Evolutionary conservation across 169 alveolate genomes (phyloP).

Genomic region (Eimeria sp.): DNA sequence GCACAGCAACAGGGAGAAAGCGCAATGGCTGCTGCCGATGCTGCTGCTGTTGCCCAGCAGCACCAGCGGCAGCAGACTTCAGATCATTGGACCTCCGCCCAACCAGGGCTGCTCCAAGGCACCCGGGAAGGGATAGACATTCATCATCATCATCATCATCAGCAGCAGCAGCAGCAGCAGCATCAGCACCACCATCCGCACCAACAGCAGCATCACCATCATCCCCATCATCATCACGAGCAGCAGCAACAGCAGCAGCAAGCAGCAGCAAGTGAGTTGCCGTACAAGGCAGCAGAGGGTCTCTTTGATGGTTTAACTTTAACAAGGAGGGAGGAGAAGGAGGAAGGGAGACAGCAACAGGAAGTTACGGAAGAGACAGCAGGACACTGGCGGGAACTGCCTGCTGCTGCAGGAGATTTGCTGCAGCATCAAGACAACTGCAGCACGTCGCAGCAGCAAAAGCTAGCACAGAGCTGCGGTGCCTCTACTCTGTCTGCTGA

Average conservation of each 20-base stretch:
- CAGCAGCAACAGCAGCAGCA: slow-evolving; percentile 10
- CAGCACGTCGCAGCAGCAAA: slow-evolving; percentile 56
- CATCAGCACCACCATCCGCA: neutral
- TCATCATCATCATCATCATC: neutral
- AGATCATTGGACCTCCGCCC: neutral
- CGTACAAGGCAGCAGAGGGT: neutral
- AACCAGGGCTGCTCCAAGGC: neutral
- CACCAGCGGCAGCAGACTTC: neutral
- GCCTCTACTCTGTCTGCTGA: slow-evolving; percentile 9
- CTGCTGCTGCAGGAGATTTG: neutral
- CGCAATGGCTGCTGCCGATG: neutral
- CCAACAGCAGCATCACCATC: neutral
- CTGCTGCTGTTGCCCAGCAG: neutral
- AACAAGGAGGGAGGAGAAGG: neutral
- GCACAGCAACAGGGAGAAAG: neutral
- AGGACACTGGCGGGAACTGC: neutral
- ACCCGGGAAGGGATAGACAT: neutral
- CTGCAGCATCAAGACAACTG: slow-evolving; percentile 29
- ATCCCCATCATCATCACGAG: neutral
- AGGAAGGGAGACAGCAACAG: neutral
- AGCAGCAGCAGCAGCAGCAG: slow-evolving; percentile 19
- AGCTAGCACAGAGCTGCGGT: slow-evolving; percentile 40
- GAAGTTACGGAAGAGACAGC: neutral
- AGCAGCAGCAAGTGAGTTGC: neutral
- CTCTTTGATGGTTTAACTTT: neutral